phyloP scores from a whole-genome alignment of 1,284 basidiomycete species.

The Schizophyllum amplum region DNA sequence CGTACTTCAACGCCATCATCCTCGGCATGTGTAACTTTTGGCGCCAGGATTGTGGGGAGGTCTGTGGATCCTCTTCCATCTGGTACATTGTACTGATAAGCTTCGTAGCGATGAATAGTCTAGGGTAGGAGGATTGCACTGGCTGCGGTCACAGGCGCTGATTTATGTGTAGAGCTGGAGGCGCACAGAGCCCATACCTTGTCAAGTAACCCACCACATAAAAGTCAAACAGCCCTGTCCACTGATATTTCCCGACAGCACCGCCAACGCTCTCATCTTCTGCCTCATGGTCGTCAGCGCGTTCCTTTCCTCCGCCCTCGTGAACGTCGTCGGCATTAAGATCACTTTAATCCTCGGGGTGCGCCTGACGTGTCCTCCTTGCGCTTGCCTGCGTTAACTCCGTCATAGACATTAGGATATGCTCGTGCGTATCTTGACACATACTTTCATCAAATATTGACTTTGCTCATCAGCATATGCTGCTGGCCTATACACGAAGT shows the following conservation, averaged over 20 bases:
- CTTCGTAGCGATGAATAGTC: not conserved
- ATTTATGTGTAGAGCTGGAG: constrained; percentile 1
- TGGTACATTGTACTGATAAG: not conserved
- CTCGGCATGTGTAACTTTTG: constrained; percentile 8
- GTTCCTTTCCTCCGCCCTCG: constrained; percentile 1
- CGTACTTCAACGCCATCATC: constrained; percentile 5
- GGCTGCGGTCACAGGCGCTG: not conserved
- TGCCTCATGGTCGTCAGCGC: constrained; percentile 7
- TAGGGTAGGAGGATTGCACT: not conserved
- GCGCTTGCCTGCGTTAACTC: not conserved
- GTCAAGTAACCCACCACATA: not conserved
- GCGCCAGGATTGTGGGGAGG: constrained; percentile 2
- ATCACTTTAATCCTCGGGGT: constrained; percentile 4
- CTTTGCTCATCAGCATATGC: constrained; percentile 8
- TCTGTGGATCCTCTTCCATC: not conserved
- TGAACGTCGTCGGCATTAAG: constrained; percentile 6
- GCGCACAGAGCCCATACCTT: constrained; percentile 2
- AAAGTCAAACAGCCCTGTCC: not conserved
- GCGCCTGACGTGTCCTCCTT: not conserved
- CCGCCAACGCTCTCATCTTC: constrained; percentile 8
- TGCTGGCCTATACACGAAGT: constrained; percentile 12
- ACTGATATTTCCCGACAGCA: not conserved
- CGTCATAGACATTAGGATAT: not conserved
- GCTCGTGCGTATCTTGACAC: not conserved
- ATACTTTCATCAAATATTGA: constrained; percentile 1